Evolutionary conservation across 163 green algal species (phyloP), one percentile per base, ranked within the genome.

Genomic region (Volvox carteri): DNA sequence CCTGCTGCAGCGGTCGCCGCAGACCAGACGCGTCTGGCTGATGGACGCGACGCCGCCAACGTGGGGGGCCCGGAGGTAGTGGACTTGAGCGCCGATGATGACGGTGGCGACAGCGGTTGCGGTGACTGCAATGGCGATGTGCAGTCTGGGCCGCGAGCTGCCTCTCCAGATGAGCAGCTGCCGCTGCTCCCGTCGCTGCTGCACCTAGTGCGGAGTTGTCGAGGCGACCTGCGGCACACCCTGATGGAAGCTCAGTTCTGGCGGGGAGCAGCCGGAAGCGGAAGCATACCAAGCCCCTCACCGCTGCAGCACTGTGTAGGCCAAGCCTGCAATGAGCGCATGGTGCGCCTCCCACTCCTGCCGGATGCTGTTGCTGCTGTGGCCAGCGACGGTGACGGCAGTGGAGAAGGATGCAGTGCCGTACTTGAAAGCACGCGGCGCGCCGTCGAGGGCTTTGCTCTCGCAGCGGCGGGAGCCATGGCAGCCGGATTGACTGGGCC

Each of bases 161-260:
- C 42, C 0, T 16, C 16, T 1, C 21, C 19, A 37, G 41, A 60
- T 16, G 16, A 46, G 41, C 1, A 46, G 28, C 72, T 35, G 52
- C 78, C 12, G 35, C 9, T 39, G 23, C 78, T 92, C 7, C 50
- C n/a, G 23, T 16, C n/a, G 16, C 42, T 92, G 78, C 25, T 42
- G 44, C 12, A 0, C 21, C 23, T 91, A 14, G 79, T 88, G 19
- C 54, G 52, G 0, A 2, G 54, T 7, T 72, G 78, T 30, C 48
- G 58, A 1, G 78, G 79, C 1, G 87, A 91, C 79, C 25, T 91
- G 33, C 70, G 87, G 0, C 44, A 39, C 19, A 23, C 78, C 14
- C 56, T 91, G 23, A n/a, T 80, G 52, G 30, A 72, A 33, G 73
- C 72, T 14, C 87, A 91, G 70, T 86, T 91, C 48, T 91, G 86